Base-by-base conservation (phyloP, 2,329 filamentous ascomycete genomes). In the Neopestalotiopsis sp. region DNA sequence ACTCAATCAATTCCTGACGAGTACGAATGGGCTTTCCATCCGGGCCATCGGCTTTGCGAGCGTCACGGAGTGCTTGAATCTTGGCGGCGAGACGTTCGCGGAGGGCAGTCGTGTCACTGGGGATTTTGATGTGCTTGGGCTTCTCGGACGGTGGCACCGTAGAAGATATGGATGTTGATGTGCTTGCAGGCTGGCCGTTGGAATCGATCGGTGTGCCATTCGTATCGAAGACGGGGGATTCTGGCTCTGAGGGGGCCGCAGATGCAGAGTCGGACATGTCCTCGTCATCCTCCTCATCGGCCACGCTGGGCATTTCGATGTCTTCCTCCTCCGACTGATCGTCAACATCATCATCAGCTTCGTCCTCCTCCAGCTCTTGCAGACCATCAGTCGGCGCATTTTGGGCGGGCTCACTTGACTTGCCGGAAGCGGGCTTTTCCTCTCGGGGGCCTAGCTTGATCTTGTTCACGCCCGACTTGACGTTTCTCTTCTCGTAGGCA, bases 1-100 rank as follows among this genome's bases (percentile, higher is more conserved):
- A 89, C 81, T 98, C 96, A 74, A 99, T 94, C 13, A 99, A 88
- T 78, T 98, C 95, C 81, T 97, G 92, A 70, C 96, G 90, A 70
- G 94, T 97, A 72, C 92, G 90, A 68, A 95, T 93, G 17, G 92
- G 91, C 76, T 92, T 91, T 70, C 94, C 94, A 74, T 97, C 91
- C 0, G 91, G 87, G 5, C 92, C 94, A 74, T 97, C 94, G 5
- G 95, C 95, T 80, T 97, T 97, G 70, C 96, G 91, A 32, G 91
- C 90, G 10, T 93, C 92, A 70, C 95, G 92, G 64, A 98, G 89
- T 61, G 91, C 91, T 74, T 96, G 93, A 67, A 99, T 94, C 71
- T 91, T 92, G 74, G 93, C 92, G 68, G 92, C 91, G 65, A 99
- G 86, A 59, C 95, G 91, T 68, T 91, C 90, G 76, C 92, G 91